phyloP scores from a whole-genome alignment of 768 basidiomycete species.

The Leccinum subgranulosum region DNA sequence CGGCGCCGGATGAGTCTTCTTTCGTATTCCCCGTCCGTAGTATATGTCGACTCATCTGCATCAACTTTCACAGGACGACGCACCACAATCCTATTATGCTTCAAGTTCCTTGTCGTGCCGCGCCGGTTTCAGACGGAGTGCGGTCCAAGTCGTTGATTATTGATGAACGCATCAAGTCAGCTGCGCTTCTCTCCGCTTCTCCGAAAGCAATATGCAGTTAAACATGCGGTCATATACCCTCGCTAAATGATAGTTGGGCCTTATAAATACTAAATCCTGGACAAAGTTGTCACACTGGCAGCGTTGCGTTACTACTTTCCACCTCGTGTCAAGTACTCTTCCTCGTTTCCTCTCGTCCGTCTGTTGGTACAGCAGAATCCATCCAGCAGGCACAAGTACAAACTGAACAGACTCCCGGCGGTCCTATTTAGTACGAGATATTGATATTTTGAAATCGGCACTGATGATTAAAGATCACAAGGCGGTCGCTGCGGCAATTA shows the following conservation, averaged over 20 bases:
- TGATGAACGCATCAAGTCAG: background rate
- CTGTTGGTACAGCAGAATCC: background rate
- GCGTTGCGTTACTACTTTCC: background rate
- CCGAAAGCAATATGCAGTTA: background rate
- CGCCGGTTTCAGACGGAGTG: background rate
- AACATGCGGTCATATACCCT: background rate
- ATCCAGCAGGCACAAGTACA: background rate
- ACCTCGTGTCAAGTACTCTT: background rate
- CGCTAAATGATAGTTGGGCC: background rate
- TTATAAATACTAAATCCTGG: background rate
- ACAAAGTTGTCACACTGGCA: background rate
- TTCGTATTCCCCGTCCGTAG: background rate
- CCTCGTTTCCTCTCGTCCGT: background rate
- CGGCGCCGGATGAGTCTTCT: background rate
- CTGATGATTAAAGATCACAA: background rate
- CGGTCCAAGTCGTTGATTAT: background rate
- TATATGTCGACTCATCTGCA: background rate
- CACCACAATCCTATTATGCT: background rate
- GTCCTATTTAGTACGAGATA: background rate
- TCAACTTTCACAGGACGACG: background rate
- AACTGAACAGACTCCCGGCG: background rate
- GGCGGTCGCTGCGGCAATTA: background rate
- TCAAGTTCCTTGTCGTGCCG: background rate
- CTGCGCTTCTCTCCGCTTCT: background rate
- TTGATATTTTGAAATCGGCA: background rate